Evolutionary conservation across 2,329 filamentous ascomycete genomes (phyloP), one percentile per base, ranked within the genome.

Genomic region (Stenocarpella maydis): DNA sequence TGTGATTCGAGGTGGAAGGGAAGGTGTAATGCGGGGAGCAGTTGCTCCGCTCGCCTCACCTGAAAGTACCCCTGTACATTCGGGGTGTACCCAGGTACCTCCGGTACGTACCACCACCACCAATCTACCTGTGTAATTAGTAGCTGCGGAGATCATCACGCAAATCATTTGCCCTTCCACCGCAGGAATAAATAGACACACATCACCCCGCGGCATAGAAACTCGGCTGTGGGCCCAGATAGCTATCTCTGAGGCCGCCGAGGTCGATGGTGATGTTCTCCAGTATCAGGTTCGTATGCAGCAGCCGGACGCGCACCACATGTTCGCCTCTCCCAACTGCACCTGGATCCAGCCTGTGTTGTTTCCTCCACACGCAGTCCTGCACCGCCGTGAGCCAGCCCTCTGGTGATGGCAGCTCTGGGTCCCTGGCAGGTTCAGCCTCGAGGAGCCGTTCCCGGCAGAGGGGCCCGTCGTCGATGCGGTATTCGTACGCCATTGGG

Each of bases 401-500:
- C 12, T 64, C 69, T 1, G 72, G 68, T 1, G 71, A 55, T 8
- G 69, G 69, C 43, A 71, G 24, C 34, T 67, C 49, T 2, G 64
- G 54, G 17, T 68, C 68, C 15, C 50, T 49, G 43, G 31, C 24
- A 71, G 37, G 69, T 73, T 64, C 77, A 76, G 65, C 72, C 70
- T n/a, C 78, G 69, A 9, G 75, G 71, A 43, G 72, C 69, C 1
- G 67, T 47, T 9, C 37, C 1, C 37, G 26, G 10, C 60, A 39
- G 14, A 76, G 72, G 10, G 65, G 50, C 26, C 64, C 67, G 21
- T 77, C 77, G 4, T 76, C 74, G 0, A 76, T 75, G 8, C 81
- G 84, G 68, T 86, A 74, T 24, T 83, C 78, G 72, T 85, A 87
- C 47, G 80, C 77, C 10, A 86, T 78, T 1, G 77, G 76, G 1